These are phyloP conservation scores for Trichoderma virens DNA, from an alignment of 495 filamentous ascomycete species.

Conservation along the genomic window DNA sequence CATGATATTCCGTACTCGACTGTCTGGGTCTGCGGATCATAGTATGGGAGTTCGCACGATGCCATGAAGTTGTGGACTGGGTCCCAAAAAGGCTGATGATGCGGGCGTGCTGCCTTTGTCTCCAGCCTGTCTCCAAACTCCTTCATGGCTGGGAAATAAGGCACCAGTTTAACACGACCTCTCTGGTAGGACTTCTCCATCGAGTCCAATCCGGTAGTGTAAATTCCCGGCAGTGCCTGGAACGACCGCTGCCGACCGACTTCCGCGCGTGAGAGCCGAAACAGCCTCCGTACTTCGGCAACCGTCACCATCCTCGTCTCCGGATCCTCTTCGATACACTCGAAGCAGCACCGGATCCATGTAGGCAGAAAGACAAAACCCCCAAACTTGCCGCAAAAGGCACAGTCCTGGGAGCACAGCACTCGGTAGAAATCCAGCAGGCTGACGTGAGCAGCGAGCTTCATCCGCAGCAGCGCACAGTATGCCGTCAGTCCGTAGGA, in stretches of 20 bases:
- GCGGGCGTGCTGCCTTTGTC: background rate
- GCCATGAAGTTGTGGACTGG: constrained; percentile 7
- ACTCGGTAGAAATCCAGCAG: background rate
- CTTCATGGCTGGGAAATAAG: constrained; percentile 2
- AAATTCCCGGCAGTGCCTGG: background rate
- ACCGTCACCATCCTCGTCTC: constrained; percentile 1
- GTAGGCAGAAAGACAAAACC: background rate
- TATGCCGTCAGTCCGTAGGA: background rate
- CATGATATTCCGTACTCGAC: background rate
- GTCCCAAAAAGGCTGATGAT: background rate
- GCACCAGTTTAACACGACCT: background rate
- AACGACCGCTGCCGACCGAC: background rate
- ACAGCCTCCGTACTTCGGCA: background rate
- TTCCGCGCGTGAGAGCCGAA: background rate
- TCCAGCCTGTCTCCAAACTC: background rate
- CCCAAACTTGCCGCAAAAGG: constrained; percentile 7
- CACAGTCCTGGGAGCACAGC: constrained; percentile 2
- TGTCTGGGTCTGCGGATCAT: background rate
- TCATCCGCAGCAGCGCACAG: constrained; percentile 3
- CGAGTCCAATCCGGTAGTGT: background rate
- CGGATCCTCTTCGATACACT: constrained; percentile 3
- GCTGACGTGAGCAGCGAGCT: background rate
- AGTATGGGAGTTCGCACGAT: constrained; percentile 1
- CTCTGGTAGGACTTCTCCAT: background rate
- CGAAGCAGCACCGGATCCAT: constrained; percentile 2